These are phyloP conservation scores for Gardenia jasminoides DNA, from an alignment of 257 asterid genomes.

Conservation along the genomic window DNA sequence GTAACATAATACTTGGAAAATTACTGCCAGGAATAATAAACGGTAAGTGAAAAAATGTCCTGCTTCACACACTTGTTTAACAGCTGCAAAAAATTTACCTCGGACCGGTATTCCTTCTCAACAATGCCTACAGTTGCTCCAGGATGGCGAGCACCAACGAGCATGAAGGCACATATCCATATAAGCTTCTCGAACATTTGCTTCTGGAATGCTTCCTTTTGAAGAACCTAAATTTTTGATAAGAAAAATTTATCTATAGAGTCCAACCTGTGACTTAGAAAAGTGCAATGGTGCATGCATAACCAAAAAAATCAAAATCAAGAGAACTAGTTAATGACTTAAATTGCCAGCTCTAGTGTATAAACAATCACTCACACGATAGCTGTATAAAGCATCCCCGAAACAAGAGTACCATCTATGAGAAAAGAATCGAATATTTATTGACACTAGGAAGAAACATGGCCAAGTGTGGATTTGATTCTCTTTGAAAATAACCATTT, in stretches of 20 bases:
- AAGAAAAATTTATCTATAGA: constrained; percentile 1
- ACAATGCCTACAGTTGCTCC: constrained; percentile 92
- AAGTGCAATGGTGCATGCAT: neutral
- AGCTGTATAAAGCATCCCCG: neutral
- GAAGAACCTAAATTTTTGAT: constrained; percentile 61
- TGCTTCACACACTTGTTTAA: neutral
- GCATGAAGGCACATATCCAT: constrained; percentile 99
- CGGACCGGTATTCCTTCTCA: constrained; percentile 81
- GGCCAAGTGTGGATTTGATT: neutral
- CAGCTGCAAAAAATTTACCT: constrained; percentile 41
- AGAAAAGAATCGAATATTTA: neutral
- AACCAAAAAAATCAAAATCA: neutral
- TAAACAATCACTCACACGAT: neutral
- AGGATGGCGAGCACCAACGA: constrained; percentile 97
- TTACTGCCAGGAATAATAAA: neutral
- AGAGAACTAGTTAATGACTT: neutral
- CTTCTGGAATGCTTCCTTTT: constrained; percentile 76
- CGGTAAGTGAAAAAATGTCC: neutral
- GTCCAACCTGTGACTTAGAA: neutral
- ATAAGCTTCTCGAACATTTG: constrained; percentile 98
- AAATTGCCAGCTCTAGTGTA: neutral
- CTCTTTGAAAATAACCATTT: neutral
- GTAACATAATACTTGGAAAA: neutral
- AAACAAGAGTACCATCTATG: neutral
- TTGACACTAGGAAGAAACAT: neutral